These are phyloP conservation scores for Saccharomycopsis babjevae DNA, from an alignment of 805 yeast genomes.

Conservation along the genomic window DNA sequence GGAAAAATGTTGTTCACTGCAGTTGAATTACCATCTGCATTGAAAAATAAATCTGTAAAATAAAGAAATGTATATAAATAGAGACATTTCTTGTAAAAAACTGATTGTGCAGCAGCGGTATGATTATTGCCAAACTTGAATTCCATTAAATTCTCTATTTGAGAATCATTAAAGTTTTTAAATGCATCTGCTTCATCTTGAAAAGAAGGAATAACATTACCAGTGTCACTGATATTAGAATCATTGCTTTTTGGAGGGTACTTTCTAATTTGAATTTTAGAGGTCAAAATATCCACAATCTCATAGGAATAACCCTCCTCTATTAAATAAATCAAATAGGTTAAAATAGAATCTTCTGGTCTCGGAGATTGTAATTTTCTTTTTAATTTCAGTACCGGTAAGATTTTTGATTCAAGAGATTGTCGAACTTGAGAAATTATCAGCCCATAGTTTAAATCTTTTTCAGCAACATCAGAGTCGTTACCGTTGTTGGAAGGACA, in stretches of 20 bases:
- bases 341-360: conserved; percentile 4
- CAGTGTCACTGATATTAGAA: neutral
- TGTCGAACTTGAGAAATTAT: neutral
- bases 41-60: conserved; percentile 11
- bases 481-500: neutral
- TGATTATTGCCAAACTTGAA: neutral
- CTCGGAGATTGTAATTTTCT: neutral
- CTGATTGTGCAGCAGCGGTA: neutral
- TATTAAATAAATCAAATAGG: conserved; percentile 6
- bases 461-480: neutral
- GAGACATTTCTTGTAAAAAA: conserved; percentile 13
- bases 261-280: conserved; percentile 9
- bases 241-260: neutral
- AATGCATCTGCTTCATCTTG: neutral
- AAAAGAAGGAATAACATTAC: neutral
- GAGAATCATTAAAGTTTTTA: neutral
- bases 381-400: neutral
- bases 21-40: neutral
- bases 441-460: neutral
- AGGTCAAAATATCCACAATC: conserved; percentile 11
- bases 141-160: neutral
- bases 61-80: conserved; percentile 12
- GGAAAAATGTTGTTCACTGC: neutral
- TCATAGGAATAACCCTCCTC: conserved; percentile 14
- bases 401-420: neutral